Evolutionary conservation across 345 rosid species (phyloP).

Genomic region (Physaria fendleri): DNA sequence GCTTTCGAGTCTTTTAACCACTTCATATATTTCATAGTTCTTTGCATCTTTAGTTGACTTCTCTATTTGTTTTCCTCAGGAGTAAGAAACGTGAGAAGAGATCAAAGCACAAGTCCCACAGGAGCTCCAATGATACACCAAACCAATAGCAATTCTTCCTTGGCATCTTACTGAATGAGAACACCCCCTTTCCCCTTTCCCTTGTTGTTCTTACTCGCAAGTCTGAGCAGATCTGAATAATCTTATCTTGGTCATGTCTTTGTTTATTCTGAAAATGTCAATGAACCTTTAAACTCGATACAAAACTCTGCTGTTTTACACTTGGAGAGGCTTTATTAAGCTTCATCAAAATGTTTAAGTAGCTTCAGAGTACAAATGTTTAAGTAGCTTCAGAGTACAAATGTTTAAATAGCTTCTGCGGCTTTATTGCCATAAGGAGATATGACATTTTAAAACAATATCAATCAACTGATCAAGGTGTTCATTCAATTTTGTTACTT

Average conservation of each 20-base stretch:
- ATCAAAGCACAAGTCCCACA: constrained; percentile 74
- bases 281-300: background rate
- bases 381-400: background rate
- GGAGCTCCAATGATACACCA: constrained; percentile 43
- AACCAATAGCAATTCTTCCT: background rate
- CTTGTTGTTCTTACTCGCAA: background rate
- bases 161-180: background rate
- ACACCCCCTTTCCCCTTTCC: background rate
- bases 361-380: background rate
- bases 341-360: background rate
- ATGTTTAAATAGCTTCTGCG: background rate
- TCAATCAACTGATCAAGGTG: no score
- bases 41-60: background rate
- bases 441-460: no score
- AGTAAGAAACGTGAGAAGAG: constrained; percentile 90
- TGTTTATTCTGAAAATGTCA: background rate
- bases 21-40: background rate
- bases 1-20: background rate
- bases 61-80: constrained; percentile 5
- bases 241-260: background rate
- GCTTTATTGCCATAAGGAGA: no score
- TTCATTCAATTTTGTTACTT: no score
- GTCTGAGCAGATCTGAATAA: background rate
- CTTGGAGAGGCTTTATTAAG: background rate
- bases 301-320: background rate